Base-by-base conservation (phyloP, 768 basidiomycete genomes). In the Agaricus bisporus region DNA sequence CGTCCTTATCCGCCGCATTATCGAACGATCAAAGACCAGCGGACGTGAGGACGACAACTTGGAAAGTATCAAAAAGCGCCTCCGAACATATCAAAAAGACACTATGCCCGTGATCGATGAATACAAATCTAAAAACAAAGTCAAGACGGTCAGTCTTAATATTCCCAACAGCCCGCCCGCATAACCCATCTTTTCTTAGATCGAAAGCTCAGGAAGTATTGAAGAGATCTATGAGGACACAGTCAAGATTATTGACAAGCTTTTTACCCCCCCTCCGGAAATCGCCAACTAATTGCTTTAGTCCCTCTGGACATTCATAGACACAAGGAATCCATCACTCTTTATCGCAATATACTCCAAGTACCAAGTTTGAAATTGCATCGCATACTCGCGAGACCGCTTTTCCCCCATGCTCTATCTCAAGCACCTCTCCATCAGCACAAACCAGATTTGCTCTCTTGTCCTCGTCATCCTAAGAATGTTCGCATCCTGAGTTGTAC, bases 1-100 rank as follows among this genome's bases (percentile, higher is more conserved):
- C 45, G 85, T 93, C 58, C 91, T 98, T 86, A 77, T 88, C 26
- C 68, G 76, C 58, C 88, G 97, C 49, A 75, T 99, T 54, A 76
- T 95, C 48, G 87, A 94, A 68, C 84, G 97, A 20, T 87, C 86
- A 22, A 87, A 98, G 76, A 98, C 95, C 0, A 91, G 88, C 51
- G 95, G 97, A 14, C 78, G 97, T 12, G 95, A 93, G 63, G 97
- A 99, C 62, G 97, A 99, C 66, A 99, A 99, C 65, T 75, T 73
- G 11, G 92, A 95, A 68, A 92, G 85, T 66, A 95, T 99, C 70
- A 87, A 81, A 72, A 99, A 98, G 71, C 88, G 97, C n/a, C 98
- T 98, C 75, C 74, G 73, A 29, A 95, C 93, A 1, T 95, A 98
- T 71, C 76, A 86, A 56, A 81, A 84, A 46, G 85, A 90, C 51